phyloP scores from a whole-genome alignment of 2,329 filamentous ascomycete genomes.

The Venturia oleaginea region DNA sequence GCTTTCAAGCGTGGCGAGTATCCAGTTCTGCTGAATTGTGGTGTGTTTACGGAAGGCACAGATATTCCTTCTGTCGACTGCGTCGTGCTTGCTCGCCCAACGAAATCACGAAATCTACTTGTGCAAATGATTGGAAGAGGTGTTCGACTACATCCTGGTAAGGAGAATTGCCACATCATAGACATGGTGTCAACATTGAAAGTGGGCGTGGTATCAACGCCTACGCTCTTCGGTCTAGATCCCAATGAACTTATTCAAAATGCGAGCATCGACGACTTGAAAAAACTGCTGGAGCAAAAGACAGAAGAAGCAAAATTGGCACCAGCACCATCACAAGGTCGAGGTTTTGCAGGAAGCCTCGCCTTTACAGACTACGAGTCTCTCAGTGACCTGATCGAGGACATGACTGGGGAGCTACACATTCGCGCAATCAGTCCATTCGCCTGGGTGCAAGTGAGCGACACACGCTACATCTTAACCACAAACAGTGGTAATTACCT shows the following conservation, averaged over 20 bases:
- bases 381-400: slow-evolving; percentile 81
- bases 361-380: slow-evolving; percentile 87
- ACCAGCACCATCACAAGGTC: slow-evolving; percentile 2
- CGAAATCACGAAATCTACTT: slow-evolving; percentile 82
- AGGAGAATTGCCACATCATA: slow-evolving; percentile 86
- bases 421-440: slow-evolving; percentile 67
- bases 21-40: slow-evolving; percentile 86
- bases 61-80: slow-evolving; percentile 98
- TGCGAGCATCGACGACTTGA: slow-evolving; percentile 45
- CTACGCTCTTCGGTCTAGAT: slow-evolving; percentile 87
- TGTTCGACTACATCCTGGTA: slow-evolving; percentile 71
- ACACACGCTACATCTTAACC: slow-evolving; percentile 61
- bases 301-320: slow-evolving; percentile 50
- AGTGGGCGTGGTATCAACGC: slow-evolving; percentile 79
- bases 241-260: slow-evolving; percentile 65
- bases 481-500: slow-evolving; percentile 52
- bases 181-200: slow-evolving; percentile 86
- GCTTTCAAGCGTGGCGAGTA: slow-evolving; percentile 69
- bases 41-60: slow-evolving; percentile 93
- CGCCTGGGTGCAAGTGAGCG: slow-evolving; percentile 75
- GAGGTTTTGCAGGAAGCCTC: slow-evolving; percentile 31
- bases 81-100: slow-evolving; percentile 77
- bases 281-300: slow-evolving; percentile 45
- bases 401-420: slow-evolving; percentile 67
- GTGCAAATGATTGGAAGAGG: slow-evolving; percentile 97